A percentile compares a stretch with the other conserved stretches of the same genome.
Conservation (phyloP, 768 basidiomycete genomes). For the Suillus plorans region DNA sequence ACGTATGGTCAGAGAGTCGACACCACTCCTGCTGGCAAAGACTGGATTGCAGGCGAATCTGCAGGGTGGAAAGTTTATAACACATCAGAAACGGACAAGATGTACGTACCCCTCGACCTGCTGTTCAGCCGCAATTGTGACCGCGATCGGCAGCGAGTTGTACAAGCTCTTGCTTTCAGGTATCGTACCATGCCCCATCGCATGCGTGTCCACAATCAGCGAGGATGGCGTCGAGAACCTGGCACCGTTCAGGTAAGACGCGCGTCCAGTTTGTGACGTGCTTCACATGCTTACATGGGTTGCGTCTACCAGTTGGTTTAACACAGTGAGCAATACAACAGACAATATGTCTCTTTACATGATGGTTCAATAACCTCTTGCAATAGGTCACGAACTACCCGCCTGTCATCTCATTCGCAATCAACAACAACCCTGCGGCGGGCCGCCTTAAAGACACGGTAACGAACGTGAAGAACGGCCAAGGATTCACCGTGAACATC, state of each 20-base stretch:
- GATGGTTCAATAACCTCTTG: background rate
- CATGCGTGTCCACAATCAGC: constrained; percentile 40
- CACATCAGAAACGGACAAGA: constrained; percentile 26
- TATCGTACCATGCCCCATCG: constrained; percentile 45
- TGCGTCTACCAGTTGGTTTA: constrained; percentile 24
- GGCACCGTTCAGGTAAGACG: constrained; percentile 40
- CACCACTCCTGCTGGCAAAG: constrained; percentile 27
- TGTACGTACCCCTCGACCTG: constrained; percentile 17
- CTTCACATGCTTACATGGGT: background rate
- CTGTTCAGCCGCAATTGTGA: background rate
- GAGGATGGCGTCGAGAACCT: constrained; percentile 38
- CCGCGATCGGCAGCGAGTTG: constrained; percentile 17
- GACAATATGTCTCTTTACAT: too few relatives aligned
- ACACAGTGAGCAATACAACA: constrained; percentile 17
- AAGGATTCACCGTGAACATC: constrained; percentile 53
- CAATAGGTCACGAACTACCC: constrained; percentile 21
- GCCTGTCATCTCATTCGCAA: constrained; percentile 39
- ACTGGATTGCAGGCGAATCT: constrained; percentile 35
- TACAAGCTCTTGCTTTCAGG: constrained; percentile 39
- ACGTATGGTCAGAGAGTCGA: constrained; percentile 29
- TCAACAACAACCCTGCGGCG: constrained; percentile 14
- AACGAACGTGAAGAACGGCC: constrained; percentile 44
- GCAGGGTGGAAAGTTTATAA: constrained; percentile 36
- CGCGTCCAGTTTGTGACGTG: background rate
- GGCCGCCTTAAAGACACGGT: constrained; percentile 41